Conservation (phyloP, 73 alveolate species). For the Effrenium voratum region DNA sequence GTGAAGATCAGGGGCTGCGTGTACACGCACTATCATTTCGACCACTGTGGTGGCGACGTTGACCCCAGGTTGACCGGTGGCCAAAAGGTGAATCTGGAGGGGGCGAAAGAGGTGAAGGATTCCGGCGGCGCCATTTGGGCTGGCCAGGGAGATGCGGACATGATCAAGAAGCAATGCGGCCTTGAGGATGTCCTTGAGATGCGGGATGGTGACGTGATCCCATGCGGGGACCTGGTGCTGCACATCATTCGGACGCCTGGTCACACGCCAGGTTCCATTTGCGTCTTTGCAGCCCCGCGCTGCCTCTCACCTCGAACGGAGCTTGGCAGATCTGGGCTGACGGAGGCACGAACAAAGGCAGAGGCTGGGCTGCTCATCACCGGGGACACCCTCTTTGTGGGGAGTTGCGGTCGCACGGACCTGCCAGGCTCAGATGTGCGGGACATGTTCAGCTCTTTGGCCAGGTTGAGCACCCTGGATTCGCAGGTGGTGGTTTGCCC, state of each 20-base stretch:
- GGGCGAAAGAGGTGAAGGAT: conserved; percentile 84
- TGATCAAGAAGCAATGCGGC: conserved; percentile 63
- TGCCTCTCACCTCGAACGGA: conserved; percentile 33
- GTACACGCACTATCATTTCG: conserved; percentile 82
- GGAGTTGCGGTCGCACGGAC: conserved; percentile 79
- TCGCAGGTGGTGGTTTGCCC: conserved; percentile 67
- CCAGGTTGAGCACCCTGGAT: conserved; percentile 79
- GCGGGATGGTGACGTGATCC: conserved; percentile 89
- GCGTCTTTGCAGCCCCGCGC: conserved; percentile 84
- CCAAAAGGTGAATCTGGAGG: conserved; percentile 67
- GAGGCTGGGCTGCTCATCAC: conserved; percentile 85
- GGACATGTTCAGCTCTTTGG: conserved; percentile 64
- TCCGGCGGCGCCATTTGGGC: conserved; percentile 81
- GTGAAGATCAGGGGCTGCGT: neutral
- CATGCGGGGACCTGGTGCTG: conserved; percentile 63
- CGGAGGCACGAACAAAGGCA: conserved; percentile 52
- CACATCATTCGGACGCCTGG: conserved; percentile 89
- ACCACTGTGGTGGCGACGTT: conserved; percentile 86
- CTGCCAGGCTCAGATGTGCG: conserved; percentile 78
- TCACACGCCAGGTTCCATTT: conserved; percentile 81
- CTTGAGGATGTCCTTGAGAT: conserved; percentile 23
- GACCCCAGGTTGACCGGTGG: conserved; percentile 91
- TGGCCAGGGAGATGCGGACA: conserved; percentile 84
- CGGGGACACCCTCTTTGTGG: conserved; percentile 85
- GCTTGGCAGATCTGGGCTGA: conserved; percentile 18